Evolutionary conservation across 495 filamentous ascomycete genomes (phyloP), one percentile per base, ranked within the genome.

Genomic region (Diplogelasinospora grovesii): DNA sequence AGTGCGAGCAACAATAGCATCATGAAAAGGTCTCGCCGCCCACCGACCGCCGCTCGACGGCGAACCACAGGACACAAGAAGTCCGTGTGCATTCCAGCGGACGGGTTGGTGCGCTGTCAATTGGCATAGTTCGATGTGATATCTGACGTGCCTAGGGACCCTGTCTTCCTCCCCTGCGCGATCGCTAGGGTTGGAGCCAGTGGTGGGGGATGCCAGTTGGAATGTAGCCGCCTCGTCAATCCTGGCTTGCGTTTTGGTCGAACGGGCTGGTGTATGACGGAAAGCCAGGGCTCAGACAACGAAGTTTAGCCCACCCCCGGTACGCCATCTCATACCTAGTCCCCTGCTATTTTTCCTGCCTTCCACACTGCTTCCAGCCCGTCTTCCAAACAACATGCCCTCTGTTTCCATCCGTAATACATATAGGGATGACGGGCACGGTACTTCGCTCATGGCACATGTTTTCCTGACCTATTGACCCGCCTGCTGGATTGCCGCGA

Each of bases 381-480:
- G 29, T 34, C 45, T 59, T 53, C 49, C 38, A 53, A 49, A 53
- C 49, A 48, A 44, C 41, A 34, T 22, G 19, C 22, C 29, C 19
- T 44, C 40, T 44, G 43, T 42, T 45, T 49, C 43, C 23, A 20
- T 39, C 19, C 39, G 29, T 25, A n/a, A 31, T 30, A 46, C 32
- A 46, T 45, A 27, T 45, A 21, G 14, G 40, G 36, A 14, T 36
- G 22, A 35, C 29, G 18, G 39, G 36, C 43, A 49, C 40, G 36
- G 46, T 46, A 52, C 32, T 45, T 53, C 16, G 34, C 33, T 41
- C 39, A 31, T 37, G 28, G 19, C 16, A 22, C 28, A 24, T 54
- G n/a, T 44, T 39, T 52, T 41, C 49, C 42, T 41, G 49, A 45
- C 44, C 54, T 54, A 57, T 53, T 52, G 44, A 53, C 52, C 57